These are phyloP conservation scores for Heimioporus punctisporus DNA, from an alignment of 1,284 basidiomycete genomes.

Conservation along the genomic window DNA sequence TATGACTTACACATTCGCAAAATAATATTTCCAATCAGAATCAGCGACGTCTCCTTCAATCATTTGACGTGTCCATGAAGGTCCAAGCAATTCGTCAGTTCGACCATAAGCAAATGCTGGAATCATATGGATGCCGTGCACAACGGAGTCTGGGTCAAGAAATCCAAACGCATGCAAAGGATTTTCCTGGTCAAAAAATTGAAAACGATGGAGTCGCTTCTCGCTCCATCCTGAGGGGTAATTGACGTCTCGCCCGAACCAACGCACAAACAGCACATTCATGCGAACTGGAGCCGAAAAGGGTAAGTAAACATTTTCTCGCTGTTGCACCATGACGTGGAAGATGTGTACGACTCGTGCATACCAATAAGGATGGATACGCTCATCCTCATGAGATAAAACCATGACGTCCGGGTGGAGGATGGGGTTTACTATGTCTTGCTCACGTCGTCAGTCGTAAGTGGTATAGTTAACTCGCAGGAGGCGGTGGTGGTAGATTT, in stretches of 20 bases:
- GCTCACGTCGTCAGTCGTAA: slow-evolving; percentile 25
- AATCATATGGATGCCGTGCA: not conserved
- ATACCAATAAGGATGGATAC: not conserved
- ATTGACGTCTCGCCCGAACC: not conserved
- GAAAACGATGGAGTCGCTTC: not conserved
- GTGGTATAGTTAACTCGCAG: slow-evolving; percentile 27
- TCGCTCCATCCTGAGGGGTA: not conserved
- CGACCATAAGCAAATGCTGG: not conserved
- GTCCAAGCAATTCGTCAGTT: not conserved
- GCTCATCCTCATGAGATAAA: slow-evolving; percentile 11
- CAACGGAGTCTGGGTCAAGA: not conserved
- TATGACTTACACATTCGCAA: not conserved
- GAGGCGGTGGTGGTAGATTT: slow-evolving; percentile 11
- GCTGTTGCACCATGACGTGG: slow-evolving; percentile 3
- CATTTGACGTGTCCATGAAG: not conserved
- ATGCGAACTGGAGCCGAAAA: not conserved
- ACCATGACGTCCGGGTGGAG: slow-evolving; percentile 14
- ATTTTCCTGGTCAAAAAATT: not conserved
- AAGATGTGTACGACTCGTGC: not conserved
- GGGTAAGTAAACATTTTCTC: not conserved
- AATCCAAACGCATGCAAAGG: not conserved
- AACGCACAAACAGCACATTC: not conserved
- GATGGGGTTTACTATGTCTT: slow-evolving; percentile 26
- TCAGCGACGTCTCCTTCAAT: not conserved
- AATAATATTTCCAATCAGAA: not conserved